These are phyloP conservation scores for Lachnellula hyalina DNA, from an alignment of 2,329 filamentous ascomycete species.

Conservation along the genomic window DNA sequence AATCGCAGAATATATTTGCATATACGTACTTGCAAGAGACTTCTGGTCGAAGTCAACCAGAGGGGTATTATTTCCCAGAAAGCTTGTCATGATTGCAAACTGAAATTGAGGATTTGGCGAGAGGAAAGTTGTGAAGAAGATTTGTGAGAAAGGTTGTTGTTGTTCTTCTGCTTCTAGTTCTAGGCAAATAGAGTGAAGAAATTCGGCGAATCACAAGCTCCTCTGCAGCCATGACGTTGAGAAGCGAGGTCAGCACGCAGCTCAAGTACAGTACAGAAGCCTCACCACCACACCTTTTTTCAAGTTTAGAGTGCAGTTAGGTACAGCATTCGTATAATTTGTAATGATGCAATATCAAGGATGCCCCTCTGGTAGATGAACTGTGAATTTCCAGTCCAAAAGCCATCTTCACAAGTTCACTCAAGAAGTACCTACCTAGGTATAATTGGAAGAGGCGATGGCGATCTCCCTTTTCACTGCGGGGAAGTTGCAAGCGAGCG, in stretches of 20 bases:
- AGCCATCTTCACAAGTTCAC: no score
- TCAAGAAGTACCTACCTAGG: no score
- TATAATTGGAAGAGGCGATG: no score
- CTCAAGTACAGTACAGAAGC: no score
- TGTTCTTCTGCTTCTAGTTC: conserved; percentile 1
- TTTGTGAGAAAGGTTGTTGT: neutral
- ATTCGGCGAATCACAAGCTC: conserved; percentile 17
- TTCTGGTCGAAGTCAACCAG: conserved; percentile 59
- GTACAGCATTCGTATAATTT: no score
- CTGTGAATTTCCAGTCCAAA: no score
- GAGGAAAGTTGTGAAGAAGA: neutral
- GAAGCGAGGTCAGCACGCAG: conserved; percentile 1
- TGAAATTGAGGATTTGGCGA: neutral
- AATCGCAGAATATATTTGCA: neutral
- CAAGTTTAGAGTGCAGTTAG: no score
- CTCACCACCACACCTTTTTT: no score
- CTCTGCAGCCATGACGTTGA: conserved; percentile 19
- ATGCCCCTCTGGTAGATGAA: no score
- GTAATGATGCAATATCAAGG: no score
- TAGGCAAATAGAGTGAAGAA: conserved; percentile 3
- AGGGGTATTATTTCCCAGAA: conserved; percentile 22
- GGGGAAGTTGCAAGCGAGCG: no score
- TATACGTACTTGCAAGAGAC: conserved; percentile 57
- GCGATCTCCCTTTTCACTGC: no score
- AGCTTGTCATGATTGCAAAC: conserved; percentile 22